Evolutionary conservation across 1,139 yeast genomes (phyloP).

Genomic region (Sugiyamaella neomexicana): DNA sequence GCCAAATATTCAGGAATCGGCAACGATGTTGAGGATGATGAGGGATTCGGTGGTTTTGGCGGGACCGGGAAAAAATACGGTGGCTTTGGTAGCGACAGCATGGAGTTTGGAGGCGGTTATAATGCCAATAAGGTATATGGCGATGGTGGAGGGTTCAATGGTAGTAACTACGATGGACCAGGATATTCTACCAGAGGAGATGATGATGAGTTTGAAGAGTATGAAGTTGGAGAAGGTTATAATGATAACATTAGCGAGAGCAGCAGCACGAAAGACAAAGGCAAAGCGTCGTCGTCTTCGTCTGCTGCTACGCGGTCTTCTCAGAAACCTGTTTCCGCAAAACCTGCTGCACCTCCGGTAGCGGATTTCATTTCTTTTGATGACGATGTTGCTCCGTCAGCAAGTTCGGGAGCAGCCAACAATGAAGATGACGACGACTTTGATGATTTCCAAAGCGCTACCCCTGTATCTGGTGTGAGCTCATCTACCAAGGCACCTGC

Average conservation of each 20-base stretch:
- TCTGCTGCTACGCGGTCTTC: neutral
- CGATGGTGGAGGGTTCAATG: constrained; percentile 74
- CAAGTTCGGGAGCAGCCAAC: constrained; percentile 35
- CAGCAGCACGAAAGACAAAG: neutral
- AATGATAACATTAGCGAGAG: constrained; percentile 11
- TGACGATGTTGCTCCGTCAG: constrained; percentile 25
- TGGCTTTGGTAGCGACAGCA: constrained; percentile 42
- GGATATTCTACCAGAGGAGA: constrained; percentile 33
- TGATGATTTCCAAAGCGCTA: constrained; percentile 89
- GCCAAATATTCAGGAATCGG: constrained; percentile 52
- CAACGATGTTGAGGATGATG: constrained; percentile 43
- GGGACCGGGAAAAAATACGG: constrained; percentile 44
- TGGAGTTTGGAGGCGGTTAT: constrained; percentile 37
- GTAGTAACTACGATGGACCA: constrained; percentile 40
- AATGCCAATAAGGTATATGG: constrained; percentile 63
- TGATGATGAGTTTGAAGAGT: constrained; percentile 45
- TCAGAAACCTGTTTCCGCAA: constrained; percentile 1
- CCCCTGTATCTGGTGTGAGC: constrained; percentile 34
- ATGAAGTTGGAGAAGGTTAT: constrained; percentile 46
- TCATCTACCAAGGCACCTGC: constrained; percentile 28
- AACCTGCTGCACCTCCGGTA: constrained; percentile 21
- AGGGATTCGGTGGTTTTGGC: constrained; percentile 44
- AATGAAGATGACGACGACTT: constrained; percentile 79
- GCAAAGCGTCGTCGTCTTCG: constrained; percentile 6
- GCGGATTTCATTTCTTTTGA: constrained; percentile 31